A percentile compares a stretch with the other conserved stretches of the same genome.
phyloP scores from a whole-genome alignment of 257 asterid genomes.

The Nicotiana paniculata region DNA sequence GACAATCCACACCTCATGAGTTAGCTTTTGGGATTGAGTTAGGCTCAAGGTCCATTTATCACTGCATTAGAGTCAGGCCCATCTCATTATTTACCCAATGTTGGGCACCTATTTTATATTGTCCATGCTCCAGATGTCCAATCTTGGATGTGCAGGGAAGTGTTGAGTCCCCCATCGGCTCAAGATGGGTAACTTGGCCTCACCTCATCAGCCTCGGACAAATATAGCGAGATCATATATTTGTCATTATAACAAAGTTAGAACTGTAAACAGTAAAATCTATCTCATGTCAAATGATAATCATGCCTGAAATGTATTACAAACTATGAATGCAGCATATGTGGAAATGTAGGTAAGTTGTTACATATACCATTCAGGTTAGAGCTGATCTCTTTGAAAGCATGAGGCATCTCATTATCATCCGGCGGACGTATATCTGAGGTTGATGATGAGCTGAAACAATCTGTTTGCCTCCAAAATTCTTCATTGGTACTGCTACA shows the following conservation, averaged over 20 bases:
- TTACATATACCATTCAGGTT: constrained; percentile 60
- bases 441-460: constrained; percentile 54
- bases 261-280: not conserved
- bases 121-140: no score
- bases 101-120: no score
- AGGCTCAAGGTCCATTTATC: no score
- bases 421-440: constrained; percentile 56
- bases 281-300: not conserved
- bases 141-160: no score
- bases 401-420: constrained; percentile 52
- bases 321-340: not conserved
- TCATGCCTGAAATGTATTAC: not conserved
- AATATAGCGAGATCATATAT: not conserved
- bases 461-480: constrained; percentile 58
- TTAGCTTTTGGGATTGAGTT: no score
- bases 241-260: no score
- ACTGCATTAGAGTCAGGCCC: no score
- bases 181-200: no score
- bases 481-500: constrained; percentile 77
- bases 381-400: constrained; percentile 79
- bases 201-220: not conserved
- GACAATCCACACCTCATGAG: no score
- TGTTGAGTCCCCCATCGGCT: no score
- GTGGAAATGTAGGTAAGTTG: not conserved
- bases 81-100: no score